These are phyloP conservation scores for Termitomyces sp. DNA, from an alignment of 768 basidiomycete genomes.

Conservation along the genomic window DNA sequence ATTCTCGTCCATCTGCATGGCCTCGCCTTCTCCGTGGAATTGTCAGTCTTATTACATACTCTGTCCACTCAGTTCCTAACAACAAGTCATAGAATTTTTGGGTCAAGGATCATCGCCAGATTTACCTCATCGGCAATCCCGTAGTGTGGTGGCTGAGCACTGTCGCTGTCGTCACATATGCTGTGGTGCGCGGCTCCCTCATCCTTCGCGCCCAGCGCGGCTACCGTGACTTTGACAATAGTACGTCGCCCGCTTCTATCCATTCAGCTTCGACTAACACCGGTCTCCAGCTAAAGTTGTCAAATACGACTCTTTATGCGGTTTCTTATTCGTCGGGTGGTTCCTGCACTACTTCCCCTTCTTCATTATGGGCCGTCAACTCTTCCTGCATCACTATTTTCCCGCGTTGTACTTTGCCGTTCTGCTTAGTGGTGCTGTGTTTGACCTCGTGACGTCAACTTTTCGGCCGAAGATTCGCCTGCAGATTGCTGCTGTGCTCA, in stretches of 20 bases:
- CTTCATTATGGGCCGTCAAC: slow-evolving; percentile 94
- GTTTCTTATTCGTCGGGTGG: slow-evolving; percentile 93
- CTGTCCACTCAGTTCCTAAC: slow-evolving; percentile 1
- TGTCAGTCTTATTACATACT: slow-evolving; percentile 43
- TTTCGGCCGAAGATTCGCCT: slow-evolving; percentile 72
- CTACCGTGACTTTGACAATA: slow-evolving; percentile 86
- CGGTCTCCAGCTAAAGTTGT: slow-evolving; percentile 65
- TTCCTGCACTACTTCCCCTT: slow-evolving; percentile 92
- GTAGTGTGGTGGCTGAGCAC: slow-evolving; percentile 90
- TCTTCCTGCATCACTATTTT: slow-evolving; percentile 98
- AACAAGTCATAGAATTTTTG: slow-evolving; percentile 76
- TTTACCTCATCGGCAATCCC: slow-evolving; percentile 94
- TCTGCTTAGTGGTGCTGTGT: slow-evolving; percentile 68
- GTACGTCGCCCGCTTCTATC: slow-evolving; percentile 40
- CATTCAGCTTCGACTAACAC: background rate
- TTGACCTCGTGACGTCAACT: slow-evolving; percentile 81
- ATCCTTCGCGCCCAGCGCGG: slow-evolving; percentile 89
- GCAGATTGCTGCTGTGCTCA: slow-evolving; percentile 73
- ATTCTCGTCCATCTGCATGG: slow-evolving; percentile 92
- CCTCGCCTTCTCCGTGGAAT: slow-evolving; percentile 90
- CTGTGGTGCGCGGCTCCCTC: slow-evolving; percentile 67
- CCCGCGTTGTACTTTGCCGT: slow-evolving; percentile 95
- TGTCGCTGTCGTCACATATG: slow-evolving; percentile 62
- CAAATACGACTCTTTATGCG: slow-evolving; percentile 88
- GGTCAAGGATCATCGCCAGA: slow-evolving; percentile 94